Base-by-base conservation (phyloP, 495 filamentous ascomycete genomes). In the Penicillium subrubescens region DNA sequence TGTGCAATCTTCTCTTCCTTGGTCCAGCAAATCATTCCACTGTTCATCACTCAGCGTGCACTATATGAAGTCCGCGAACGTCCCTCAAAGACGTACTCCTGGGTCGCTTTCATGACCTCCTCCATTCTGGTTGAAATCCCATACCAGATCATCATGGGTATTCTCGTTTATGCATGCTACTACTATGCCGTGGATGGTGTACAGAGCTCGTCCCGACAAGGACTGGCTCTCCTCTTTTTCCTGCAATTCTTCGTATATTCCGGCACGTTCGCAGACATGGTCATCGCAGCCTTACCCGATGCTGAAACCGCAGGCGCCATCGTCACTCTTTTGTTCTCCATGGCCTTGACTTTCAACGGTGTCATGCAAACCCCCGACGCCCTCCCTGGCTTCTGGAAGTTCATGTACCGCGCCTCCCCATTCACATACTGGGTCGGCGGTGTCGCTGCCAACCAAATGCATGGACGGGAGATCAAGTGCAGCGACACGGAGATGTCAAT, bases 371-470 rank as follows among this genome's bases (percentile, higher is more conserved):
- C 66, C 27, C 86, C 88, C 1, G 65, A 74, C 14, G 79, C 76
- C 8, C 77, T 89, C 15, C 88, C 88, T 4, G 75, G 82, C 10
- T 92, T 91, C 81, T 92, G 89, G 88, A 88, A 87, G 63, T 91
- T 90, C 79, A 84, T 83, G 81, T 81, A 83, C 68, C 75, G 71
- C 52, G 65, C 78, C 11, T 75, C 72, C 2, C 82, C 81, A 0
- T 76, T 84, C 51, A 86, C 83, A 0, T 89, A 86, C 56, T 71
- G 85, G 8, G 72, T 83, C 19, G 72, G 75, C 23, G 80, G 75
- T 35, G 72, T 84, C 52, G 71, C 81, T 23, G 72, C 56, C 15
- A 77, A 82, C n/a, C 73, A 69, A 6, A 70, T 84, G 37, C 74
- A 75, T 14, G 66, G 71, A 5, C 60, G 71, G 0, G 52, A 67